Conservation (phyloP, 345 rosid species). For the Limnanthes douglasii region DNA sequence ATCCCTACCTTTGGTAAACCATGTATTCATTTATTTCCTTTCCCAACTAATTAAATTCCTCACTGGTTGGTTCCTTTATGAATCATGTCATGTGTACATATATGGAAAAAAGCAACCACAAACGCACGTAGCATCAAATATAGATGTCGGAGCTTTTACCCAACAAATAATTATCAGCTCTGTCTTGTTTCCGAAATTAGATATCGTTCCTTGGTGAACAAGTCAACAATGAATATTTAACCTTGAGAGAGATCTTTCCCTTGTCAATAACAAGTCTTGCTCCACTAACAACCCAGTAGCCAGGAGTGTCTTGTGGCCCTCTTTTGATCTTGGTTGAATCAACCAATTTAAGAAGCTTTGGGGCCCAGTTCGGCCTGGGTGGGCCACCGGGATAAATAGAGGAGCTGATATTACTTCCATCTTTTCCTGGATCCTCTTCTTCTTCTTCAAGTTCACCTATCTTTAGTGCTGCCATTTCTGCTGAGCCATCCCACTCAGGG, state of each 20-base stretch:
- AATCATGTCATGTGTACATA: too few relatives aligned
- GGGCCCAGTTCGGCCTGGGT: constrained; percentile 73
- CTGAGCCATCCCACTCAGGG: constrained; percentile 89
- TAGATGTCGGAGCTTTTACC: too few relatives aligned
- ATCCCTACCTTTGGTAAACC: too few relatives aligned
- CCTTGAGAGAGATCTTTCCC: constrained; percentile 82
- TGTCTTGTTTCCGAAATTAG: too few relatives aligned
- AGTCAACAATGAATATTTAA: constrained; percentile 83
- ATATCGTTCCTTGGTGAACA: too few relatives aligned
- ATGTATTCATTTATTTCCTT: too few relatives aligned
- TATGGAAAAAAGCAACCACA: too few relatives aligned
- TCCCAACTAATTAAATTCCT: too few relatives aligned
- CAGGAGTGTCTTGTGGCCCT: constrained; percentile 88
- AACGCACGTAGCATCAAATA: too few relatives aligned
- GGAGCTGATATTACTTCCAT: constrained; percentile 81
- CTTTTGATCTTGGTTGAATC: constrained; percentile 83
- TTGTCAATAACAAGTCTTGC: constrained; percentile 73
- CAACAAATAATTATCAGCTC: too few relatives aligned
- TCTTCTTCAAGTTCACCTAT: constrained; percentile 80
- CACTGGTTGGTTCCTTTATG: too few relatives aligned
- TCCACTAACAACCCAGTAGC: constrained; percentile 94
- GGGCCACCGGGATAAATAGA: constrained; percentile 94
- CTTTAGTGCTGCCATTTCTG: constrained; percentile 71
- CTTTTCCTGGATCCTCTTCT: constrained; percentile 66
- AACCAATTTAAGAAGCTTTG: constrained; percentile 71